phyloP scores from a whole-genome alignment of 1,139 yeast genomes.

The Pneumocystis oryctolagi region DNA sequence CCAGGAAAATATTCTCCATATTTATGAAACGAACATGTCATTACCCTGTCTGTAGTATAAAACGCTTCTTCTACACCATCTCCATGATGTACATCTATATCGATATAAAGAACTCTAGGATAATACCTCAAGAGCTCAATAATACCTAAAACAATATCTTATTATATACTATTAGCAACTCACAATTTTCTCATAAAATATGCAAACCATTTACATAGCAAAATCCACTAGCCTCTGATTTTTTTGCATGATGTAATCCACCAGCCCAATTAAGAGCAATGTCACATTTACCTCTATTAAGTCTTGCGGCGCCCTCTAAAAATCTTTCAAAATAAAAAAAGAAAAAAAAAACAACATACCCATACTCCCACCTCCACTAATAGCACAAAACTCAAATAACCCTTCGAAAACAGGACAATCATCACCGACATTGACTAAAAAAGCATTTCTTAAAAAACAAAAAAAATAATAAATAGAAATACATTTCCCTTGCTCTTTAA shows the following conservation, averaged over 20 bases:
- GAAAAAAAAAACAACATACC: slow-evolving; percentile 10
- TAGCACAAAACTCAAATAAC: slow-evolving; percentile 82
- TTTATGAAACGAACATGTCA: slow-evolving; percentile 95
- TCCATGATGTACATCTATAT: slow-evolving; percentile 94
- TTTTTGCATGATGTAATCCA: slow-evolving; percentile 80
- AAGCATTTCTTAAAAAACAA: neutral
- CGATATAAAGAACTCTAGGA: slow-evolving; percentile 88
- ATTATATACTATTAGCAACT: slow-evolving; percentile 14
- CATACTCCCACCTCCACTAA: slow-evolving; percentile 92
- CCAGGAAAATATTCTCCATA: slow-evolving; percentile 96
- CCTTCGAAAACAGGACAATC: slow-evolving; percentile 98
- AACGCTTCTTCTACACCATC: slow-evolving; percentile 98
- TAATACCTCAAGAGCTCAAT: slow-evolving; percentile 79
- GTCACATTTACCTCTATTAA: slow-evolving; percentile 86
- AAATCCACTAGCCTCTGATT: slow-evolving; percentile 89
- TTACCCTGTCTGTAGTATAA: slow-evolving; percentile 87
- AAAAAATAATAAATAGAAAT: neutral
- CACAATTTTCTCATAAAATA: neutral
- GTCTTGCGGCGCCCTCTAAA: slow-evolving; percentile 76
- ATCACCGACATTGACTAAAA: slow-evolving; percentile 68
- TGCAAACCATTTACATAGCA: slow-evolving; percentile 65
- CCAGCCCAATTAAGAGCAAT: slow-evolving; percentile 96
- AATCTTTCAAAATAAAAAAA: neutral
- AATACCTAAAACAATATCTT: slow-evolving; percentile 69
- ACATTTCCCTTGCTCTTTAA: slow-evolving; percentile 77